Evolutionary conservation across 2,329 filamentous ascomycete genomes (phyloP), one percentile per base, ranked within the genome.

Genomic region (Didymella pinodella): DNA sequence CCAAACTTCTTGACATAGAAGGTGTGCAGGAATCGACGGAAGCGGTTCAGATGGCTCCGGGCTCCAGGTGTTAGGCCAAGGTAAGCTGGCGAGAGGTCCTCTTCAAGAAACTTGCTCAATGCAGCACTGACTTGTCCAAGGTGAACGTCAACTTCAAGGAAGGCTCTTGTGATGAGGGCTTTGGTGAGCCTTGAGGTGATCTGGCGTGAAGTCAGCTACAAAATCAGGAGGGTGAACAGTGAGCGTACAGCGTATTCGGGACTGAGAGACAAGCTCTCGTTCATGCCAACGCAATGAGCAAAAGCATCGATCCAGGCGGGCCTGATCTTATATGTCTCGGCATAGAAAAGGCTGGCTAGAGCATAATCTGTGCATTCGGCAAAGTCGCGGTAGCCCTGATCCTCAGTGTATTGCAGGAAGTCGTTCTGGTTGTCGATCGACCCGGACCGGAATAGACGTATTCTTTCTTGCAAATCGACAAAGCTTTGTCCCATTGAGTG

Each of bases 231-330:
- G 2, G 38, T 22, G 57, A 44, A 3, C 5, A 16, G 7, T 20
- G 10, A 16, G 77, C 84, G 66, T 78, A 89, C 88, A 73, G 84
- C 79, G 61, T 87, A 90, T 62, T 90, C 90, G 1, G 82, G 73
- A 64, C 83, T 85, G 6, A 77, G 69, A 40, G 81, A 79, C 5
- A 93, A 62, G 26, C 80, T 79, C 20, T 90, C 85, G 59, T 84
- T 85, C 90, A 94, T 93, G 43, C 91, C 91, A 34, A 90, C 88
- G 70, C 90, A 92, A 69, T 95, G 91, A 14, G 85, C 83, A 75
- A 93, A 92, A 0, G 91, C 88, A 68, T 91, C 85, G 11, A 88
- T 83, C 81, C 91, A 94, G 12, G 91, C 76, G n/a, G 86, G 83
- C 52, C 80, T 81, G 26, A 90, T 75, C 50, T 85, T 83, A 63